Evolutionary conservation across 345 rosid genomes (phyloP), one percentile per base, ranked within the genome.

Genomic region (Psidium guajava): DNA sequence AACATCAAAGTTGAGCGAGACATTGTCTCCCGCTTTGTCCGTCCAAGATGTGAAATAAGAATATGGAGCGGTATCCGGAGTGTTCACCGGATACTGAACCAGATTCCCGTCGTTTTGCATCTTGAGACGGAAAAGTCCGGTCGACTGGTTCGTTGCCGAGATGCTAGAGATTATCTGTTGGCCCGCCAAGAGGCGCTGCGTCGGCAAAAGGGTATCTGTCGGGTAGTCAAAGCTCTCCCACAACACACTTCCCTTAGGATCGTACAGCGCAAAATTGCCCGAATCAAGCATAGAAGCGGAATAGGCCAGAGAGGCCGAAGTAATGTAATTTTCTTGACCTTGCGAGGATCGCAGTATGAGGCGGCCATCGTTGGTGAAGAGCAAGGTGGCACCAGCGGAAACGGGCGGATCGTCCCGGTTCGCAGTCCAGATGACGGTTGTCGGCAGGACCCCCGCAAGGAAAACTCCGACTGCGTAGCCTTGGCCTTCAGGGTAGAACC

Each of bases 161-260:
- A 54, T 54, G 44, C 90, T 85, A 36, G 93, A 87, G 55, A 87
- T 40, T 84, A 88, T 58, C 5, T 75, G 2, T 27, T 24, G 21
- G 2, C 18, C 80, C 5, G 11, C 4, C 13, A 12, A 11, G 13
- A 90, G 69, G 82, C n/a, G 52, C 61, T 88, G 91, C 25, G 88
- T 82, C 51, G 56, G 84, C 81, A 89, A 77, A 47, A 91, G 57
- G 49, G 89, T 90, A 28, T 91, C 89, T 0, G 90, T 91, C 40
- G 91, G 91, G 73, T 7, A 8, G 21, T 69, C n/a, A 40, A 89
- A 88, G 44, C 89, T 89, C 82, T 89, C 82, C 93, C 93, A 89
- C 42, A 87, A 9, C 6, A 77, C 54, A 16, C 11, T n/a, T 21
- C 51, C 77, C 0, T 25, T 56, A 2, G 53, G 36, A 81, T 58